These are phyloP conservation scores for Poa annua DNA, from an alignment of 176 grass and related monocot genomes.

Conservation along the genomic window DNA sequence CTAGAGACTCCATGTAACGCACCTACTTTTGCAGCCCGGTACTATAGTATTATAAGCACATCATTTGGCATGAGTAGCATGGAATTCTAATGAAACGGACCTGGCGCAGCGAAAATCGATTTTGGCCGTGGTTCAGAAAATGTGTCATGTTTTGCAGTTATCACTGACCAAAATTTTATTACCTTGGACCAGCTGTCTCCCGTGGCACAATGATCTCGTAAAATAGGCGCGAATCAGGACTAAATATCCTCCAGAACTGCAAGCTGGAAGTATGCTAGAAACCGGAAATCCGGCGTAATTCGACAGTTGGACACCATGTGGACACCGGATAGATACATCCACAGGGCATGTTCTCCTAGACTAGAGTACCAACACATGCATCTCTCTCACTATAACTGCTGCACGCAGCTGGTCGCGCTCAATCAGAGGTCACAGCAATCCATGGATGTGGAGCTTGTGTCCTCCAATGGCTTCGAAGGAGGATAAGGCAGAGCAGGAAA, in stretches of 20 bases:
- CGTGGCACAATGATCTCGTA: neutral
- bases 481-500: conserved; percentile 38
- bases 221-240: neutral
- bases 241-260: too few relatives aligned
- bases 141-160: neutral
- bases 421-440: conserved; percentile 20
- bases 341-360: conserved; percentile 27
- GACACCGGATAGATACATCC: neutral
- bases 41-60: neutral
- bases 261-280: too few relatives aligned
- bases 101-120: neutral
- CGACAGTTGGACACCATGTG: conserved; percentile 28
- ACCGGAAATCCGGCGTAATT: neutral
- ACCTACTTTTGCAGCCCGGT: neutral
- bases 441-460: conserved; percentile 35
- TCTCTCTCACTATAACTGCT: conserved; percentile 15
- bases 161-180: neutral
- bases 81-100: neutral
- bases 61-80: neutral
- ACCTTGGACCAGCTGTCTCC: neutral
- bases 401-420: conserved; percentile 32
- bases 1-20: neutral
- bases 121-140: neutral
- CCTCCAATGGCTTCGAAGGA: conserved; percentile 26
- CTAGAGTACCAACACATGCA: conserved; percentile 3